Evolutionary conservation across 495 filamentous ascomycete species (phyloP).

Genomic region (Podospora fimiseda): DNA sequence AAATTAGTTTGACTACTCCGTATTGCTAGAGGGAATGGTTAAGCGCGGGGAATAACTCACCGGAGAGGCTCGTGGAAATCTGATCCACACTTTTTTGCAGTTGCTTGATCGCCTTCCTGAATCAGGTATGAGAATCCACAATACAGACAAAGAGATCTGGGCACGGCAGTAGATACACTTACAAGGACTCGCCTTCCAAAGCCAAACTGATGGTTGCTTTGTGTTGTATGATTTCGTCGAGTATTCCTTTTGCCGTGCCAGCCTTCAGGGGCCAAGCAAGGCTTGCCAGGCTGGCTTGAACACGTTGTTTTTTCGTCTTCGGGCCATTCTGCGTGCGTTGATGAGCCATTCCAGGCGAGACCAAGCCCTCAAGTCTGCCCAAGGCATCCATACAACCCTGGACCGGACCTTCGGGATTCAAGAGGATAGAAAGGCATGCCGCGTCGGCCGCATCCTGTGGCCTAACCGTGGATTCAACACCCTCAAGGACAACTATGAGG

Average conservation of each 20-base stretch:
- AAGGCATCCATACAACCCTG: background rate
- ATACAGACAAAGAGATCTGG: background rate
- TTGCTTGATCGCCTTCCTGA: background rate
- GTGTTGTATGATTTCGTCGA: conserved; percentile 21
- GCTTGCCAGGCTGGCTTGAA: background rate
- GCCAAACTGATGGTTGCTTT: conserved; percentile 23
- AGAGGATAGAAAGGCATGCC: background rate
- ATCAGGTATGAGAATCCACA: background rate
- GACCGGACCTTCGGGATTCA: background rate
- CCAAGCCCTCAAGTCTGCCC: background rate
- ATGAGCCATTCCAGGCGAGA: background rate
- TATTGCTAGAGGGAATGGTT: background rate
- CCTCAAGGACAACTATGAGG: background rate
- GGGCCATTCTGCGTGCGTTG: background rate
- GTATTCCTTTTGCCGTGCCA: conserved; percentile 13
- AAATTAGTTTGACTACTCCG: background rate
- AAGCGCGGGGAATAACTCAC: background rate
- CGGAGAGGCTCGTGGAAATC: background rate
- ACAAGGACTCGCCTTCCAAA: conserved; percentile 15
- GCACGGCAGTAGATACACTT: background rate
- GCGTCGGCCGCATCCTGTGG: background rate
- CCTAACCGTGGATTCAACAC: background rate
- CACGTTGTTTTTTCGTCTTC: background rate
- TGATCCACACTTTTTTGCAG: background rate
- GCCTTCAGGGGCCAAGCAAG: conserved; percentile 24